A percentile compares a stretch with the other conserved stretches of the same genome.
Conservation (phyloP, 352 stramenopile genomes). For the Phytophthora fragariae region DNA sequence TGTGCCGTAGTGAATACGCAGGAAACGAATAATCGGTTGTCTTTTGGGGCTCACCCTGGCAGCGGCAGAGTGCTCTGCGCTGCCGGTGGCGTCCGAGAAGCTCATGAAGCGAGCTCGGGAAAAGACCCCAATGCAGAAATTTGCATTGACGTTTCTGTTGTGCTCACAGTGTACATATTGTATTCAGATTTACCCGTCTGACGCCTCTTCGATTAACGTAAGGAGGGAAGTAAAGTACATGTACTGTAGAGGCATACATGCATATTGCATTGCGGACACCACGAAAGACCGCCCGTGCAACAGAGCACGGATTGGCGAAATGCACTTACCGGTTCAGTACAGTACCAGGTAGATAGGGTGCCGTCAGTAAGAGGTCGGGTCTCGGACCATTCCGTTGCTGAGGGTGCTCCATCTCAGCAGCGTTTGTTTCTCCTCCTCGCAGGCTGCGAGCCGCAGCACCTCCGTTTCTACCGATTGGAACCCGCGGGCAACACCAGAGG, state of each 20-base stretch:
- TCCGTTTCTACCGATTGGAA: not conserved
- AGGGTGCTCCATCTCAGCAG: conserved; percentile 23
- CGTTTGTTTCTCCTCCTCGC: not conserved
- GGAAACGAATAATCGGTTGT: conserved; percentile 9
- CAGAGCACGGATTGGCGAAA: conserved; percentile 2
- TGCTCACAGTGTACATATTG: no score
- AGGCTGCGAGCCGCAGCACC: not conserved
- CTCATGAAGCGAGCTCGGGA: no score
- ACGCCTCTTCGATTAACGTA: not conserved
- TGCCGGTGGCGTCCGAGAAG: no score
- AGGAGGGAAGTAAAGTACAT: no score
- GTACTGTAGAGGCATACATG: not conserved
- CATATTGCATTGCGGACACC: not conserved
- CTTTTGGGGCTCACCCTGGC: not conserved
- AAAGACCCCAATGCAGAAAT: no score
- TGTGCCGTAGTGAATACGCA: not conserved
- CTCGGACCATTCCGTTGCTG: conserved; percentile 22
- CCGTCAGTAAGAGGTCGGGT: not conserved
- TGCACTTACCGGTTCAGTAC: not conserved
- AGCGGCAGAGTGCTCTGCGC: no score
- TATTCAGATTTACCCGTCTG: conserved; percentile 9
- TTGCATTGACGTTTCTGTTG: no score
- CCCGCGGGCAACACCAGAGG: conserved; percentile 4
- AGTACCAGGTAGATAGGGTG: not conserved
- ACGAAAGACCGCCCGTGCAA: no score